Evolutionary conservation across 768 basidiomycete species (phyloP).

Genomic region (Panus rudis): DNA sequence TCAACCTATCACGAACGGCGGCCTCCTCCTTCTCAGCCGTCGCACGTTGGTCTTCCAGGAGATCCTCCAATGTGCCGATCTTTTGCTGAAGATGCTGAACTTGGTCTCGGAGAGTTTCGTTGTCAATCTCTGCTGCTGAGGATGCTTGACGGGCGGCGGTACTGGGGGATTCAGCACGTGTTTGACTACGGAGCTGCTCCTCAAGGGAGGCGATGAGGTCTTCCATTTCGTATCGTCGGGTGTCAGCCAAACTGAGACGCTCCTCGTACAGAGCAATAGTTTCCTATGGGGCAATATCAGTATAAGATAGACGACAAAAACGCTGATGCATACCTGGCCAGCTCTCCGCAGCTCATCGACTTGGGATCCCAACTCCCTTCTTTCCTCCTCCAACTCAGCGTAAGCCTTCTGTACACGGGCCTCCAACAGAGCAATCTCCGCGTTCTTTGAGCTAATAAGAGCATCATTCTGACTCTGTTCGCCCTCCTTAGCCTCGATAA

Average conservation of each 20-base stretch:
- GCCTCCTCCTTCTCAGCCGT: slow-evolving; percentile 71
- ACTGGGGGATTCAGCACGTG: slow-evolving; percentile 28
- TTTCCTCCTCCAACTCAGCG: slow-evolving; percentile 48
- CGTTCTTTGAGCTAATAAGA: slow-evolving; percentile 47
- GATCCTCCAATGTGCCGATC: slow-evolving; percentile 71
- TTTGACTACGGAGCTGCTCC: slow-evolving; percentile 32
- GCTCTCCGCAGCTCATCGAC: slow-evolving; percentile 83
- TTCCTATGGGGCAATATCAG: slow-evolving; percentile 54
- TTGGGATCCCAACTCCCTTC: slow-evolving; percentile 59
- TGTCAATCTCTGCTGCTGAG: slow-evolving; percentile 88
- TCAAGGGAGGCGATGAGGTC: slow-evolving; percentile 54
- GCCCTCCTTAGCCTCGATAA: slow-evolving; percentile 44
- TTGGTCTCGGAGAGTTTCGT: slow-evolving; percentile 86
- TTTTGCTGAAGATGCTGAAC: slow-evolving; percentile 81
- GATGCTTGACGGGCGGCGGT: slow-evolving; percentile 35
- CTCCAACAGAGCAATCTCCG: slow-evolving; percentile 53
- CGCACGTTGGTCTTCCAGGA: slow-evolving; percentile 68
- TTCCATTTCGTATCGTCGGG: slow-evolving; percentile 73
- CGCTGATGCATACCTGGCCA: slow-evolving; percentile 60
- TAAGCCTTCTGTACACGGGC: slow-evolving; percentile 37
- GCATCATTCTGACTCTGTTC: slow-evolving; percentile 43
- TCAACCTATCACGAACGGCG: slow-evolving; percentile 53
- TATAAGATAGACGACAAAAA: not conserved
- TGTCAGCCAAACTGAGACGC: slow-evolving; percentile 63
- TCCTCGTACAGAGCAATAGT: slow-evolving; percentile 95